Evolutionary conservation across 257 asterid species (phyloP).

Genomic region (Solanum chiquidenum): DNA sequence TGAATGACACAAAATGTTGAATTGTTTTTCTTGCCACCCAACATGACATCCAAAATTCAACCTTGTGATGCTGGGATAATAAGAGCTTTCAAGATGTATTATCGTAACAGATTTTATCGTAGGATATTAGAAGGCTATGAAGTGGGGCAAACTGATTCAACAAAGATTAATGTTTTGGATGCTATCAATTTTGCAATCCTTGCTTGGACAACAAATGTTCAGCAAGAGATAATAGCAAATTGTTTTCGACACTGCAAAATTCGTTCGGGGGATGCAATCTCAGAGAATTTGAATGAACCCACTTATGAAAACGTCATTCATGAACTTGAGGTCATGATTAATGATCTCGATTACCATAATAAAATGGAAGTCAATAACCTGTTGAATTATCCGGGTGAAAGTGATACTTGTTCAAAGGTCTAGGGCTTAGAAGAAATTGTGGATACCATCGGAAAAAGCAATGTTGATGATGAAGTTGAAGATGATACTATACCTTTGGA

Average conservation of each 20-base stretch:
- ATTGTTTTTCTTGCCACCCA: not conserved
- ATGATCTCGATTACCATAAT: too few relatives aligned
- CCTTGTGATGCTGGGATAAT: not conserved
- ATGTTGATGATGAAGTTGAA: not conserved
- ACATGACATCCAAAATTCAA: too few relatives aligned
- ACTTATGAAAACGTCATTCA: not conserved
- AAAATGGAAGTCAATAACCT: not conserved
- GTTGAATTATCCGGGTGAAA: not conserved
- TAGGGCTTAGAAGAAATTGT: not conserved
- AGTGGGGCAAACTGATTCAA: not conserved
- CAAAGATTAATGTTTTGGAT: not conserved
- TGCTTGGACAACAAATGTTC: not conserved
- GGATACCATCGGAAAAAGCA: not conserved
- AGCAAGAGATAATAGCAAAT: not conserved
- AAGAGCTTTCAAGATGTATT: not conserved
- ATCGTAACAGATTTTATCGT: not conserved
- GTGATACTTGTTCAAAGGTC: not conserved
- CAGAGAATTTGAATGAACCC: not conserved
- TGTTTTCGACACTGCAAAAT: too few relatives aligned
- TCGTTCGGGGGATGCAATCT: not conserved
- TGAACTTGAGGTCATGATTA: too few relatives aligned
- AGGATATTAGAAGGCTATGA: not conserved
- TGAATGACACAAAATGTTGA: not conserved
- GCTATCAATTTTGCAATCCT: not conserved
- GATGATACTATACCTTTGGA: not conserved